phyloP scores from a whole-genome alignment of 352 stramenopile genomes.

The Phytophthora ramorum region DNA sequence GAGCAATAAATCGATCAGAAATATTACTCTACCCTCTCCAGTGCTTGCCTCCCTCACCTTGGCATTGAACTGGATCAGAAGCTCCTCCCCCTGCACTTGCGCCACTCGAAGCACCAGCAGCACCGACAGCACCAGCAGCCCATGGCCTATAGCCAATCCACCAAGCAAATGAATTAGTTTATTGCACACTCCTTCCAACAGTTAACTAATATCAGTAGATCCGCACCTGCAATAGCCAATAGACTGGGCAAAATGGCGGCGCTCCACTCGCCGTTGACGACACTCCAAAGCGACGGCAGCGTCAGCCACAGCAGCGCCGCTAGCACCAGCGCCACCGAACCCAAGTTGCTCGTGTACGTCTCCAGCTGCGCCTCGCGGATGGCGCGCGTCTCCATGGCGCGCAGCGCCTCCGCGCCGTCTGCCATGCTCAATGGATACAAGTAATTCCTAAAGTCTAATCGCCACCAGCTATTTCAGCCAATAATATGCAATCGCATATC shows the following conservation, averaged over 20 bases:
- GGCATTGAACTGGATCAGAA: slow-evolving; percentile 65
- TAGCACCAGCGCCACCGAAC: slow-evolving; percentile 49
- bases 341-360: slow-evolving; percentile 71
- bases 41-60: slow-evolving; percentile 41
- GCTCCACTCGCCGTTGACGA: slow-evolving; percentile 83
- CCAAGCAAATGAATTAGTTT: neutral
- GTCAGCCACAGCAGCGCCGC: slow-evolving; percentile 51
- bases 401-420: slow-evolving; percentile 43
- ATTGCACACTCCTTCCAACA: neutral
- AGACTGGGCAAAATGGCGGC: slow-evolving; percentile 57
- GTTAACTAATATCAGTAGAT: neutral
- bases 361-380: slow-evolving; percentile 67
- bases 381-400: slow-evolving; percentile 65
- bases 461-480: slow-evolving; percentile 31
- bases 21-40: neutral
- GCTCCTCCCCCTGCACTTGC: slow-evolving; percentile 68
- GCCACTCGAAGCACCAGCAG: slow-evolving; percentile 67
- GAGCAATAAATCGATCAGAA: slow-evolving; percentile 11
- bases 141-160: slow-evolving; percentile 42
- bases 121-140: slow-evolving; percentile 56
- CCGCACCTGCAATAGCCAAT: slow-evolving; percentile 53
- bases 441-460: slow-evolving; percentile 6
- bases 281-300: slow-evolving; percentile 70
- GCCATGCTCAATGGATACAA: slow-evolving; percentile 18
- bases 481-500: neutral